These are phyloP conservation scores for Castanea crenata DNA, from an alignment of 306 rosid genomes.

Conservation along the genomic window DNA sequence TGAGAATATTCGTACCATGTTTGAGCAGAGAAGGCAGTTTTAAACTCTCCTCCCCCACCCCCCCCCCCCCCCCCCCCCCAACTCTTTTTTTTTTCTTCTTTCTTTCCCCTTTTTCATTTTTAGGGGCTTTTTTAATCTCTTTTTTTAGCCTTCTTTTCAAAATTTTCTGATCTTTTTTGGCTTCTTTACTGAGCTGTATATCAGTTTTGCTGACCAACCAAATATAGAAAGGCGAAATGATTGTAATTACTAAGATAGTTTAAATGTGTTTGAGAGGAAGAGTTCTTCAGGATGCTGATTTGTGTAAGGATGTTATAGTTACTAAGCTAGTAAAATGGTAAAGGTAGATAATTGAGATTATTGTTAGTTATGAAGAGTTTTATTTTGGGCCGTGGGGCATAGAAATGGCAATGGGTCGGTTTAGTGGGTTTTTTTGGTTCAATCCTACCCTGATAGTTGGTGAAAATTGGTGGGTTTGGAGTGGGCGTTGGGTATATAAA, in stretches of 20 bases:
- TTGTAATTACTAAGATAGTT: neutral
- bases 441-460: no score
- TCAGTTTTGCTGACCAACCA: slow-evolving; percentile 46
- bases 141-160: slow-evolving; percentile 3
- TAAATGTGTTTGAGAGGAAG: neutral
- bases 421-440: no score
- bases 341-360: neutral
- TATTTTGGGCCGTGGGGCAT: neutral
- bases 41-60: slow-evolving; percentile 6
- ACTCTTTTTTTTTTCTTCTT: slow-evolving; percentile 25
- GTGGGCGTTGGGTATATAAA: no score
- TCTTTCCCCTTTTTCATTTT: neutral
- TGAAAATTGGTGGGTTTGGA: no score
- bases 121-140: no score
- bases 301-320: neutral
- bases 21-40: slow-evolving; percentile 23
- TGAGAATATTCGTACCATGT: slow-evolving; percentile 11
- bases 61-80: no score
- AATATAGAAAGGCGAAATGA: slow-evolving; percentile 1
- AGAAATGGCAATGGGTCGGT: no score
- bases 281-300: neutral
- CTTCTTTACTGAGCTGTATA: slow-evolving; percentile 40
- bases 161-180: slow-evolving; percentile 5
- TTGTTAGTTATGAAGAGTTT: neutral
- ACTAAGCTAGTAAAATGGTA: no score